Evolutionary conservation across 306 rosid genomes (phyloP).

Genomic region (Coriaria nepalensis): DNA sequence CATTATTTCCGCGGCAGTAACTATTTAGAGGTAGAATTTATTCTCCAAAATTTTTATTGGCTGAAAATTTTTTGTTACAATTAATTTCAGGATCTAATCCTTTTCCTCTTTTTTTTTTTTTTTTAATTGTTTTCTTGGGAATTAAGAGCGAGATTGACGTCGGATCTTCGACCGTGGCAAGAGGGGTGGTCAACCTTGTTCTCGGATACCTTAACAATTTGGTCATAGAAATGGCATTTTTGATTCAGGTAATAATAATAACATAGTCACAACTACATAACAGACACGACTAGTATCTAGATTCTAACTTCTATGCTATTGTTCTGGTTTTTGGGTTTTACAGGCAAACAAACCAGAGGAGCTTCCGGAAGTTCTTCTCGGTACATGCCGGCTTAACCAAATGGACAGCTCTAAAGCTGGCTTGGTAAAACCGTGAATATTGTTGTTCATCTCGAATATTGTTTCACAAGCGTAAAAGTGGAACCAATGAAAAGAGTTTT

Average conservation of each 20-base stretch:
- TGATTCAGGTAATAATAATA: conserved; percentile 49
- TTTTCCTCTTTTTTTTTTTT: conserved; percentile 1
- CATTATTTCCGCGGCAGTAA: conserved; percentile 58
- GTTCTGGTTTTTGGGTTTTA: background rate
- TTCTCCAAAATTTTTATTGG: conserved; percentile 1
- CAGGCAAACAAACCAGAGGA: conserved; percentile 77
- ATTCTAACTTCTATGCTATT: too few species aligned
- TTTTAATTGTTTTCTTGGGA: conserved; percentile 12
- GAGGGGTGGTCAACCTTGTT: conserved; percentile 74
- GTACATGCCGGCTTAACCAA: conserved; percentile 71
- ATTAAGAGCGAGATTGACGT: conserved; percentile 47
- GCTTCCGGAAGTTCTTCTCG: conserved; percentile 71
- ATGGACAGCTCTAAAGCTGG: conserved; percentile 59
- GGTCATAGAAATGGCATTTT: conserved; percentile 87
- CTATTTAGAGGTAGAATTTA: conserved; percentile 56
- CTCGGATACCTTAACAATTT: conserved; percentile 83
- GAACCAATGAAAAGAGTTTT: conserved; percentile 1
- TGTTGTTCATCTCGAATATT: too few species aligned
- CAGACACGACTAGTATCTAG: too few species aligned
- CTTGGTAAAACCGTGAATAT: conserved; percentile 19
- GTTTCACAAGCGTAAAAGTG: background rate
- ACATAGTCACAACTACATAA: background rate
- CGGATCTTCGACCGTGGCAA: conserved; percentile 80
- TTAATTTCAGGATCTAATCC: background rate
- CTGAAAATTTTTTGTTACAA: background rate